These are phyloP conservation scores for Plasmodium billcollinsi DNA, from an alignment of 169 alveolate genomes.

Conservation along the genomic window DNA sequence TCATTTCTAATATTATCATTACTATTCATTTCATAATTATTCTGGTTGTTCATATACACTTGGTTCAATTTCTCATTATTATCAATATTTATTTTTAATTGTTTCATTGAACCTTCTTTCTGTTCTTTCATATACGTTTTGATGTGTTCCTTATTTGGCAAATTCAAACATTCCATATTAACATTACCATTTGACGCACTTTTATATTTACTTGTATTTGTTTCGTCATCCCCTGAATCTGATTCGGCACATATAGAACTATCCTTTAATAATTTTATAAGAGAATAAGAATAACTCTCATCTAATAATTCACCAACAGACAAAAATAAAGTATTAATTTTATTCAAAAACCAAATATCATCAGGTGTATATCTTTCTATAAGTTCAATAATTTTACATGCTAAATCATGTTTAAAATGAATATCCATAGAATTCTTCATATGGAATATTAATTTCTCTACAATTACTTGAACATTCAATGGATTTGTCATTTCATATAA, in stretches of 20 bases:
- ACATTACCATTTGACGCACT: not conserved
- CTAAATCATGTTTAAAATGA: conserved; percentile 75
- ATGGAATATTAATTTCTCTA: conserved; percentile 88
- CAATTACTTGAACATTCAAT: conserved; percentile 93
- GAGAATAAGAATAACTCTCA: conserved; percentile 65
- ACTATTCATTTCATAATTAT: not conserved
- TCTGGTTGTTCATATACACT: not conserved
- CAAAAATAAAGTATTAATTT: conserved; percentile 44
- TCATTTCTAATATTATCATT: too few relatives aligned
- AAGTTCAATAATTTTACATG: conserved; percentile 62
- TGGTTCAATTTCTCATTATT: not conserved
- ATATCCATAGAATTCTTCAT: conserved; percentile 63
- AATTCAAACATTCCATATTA: conserved; percentile 19
- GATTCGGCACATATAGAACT: conserved; percentile 51
- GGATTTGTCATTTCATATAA: conserved; percentile 95
- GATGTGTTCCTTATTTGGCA: conserved; percentile 7
- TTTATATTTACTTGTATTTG: conserved; percentile 5
- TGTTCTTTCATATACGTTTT: not conserved
- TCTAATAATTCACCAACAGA: conserved; percentile 75
- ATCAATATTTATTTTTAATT: not conserved
- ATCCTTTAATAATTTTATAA: conserved; percentile 62
- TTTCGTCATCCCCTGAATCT: conserved; percentile 52
- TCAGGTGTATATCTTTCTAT: conserved; percentile 75
- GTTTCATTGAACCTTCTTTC: not conserved
- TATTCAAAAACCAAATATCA: conserved; percentile 73